phyloP scores from a whole-genome alignment of 202 grass and related monocot species.

The Cymbopogon flexuosus region DNA sequence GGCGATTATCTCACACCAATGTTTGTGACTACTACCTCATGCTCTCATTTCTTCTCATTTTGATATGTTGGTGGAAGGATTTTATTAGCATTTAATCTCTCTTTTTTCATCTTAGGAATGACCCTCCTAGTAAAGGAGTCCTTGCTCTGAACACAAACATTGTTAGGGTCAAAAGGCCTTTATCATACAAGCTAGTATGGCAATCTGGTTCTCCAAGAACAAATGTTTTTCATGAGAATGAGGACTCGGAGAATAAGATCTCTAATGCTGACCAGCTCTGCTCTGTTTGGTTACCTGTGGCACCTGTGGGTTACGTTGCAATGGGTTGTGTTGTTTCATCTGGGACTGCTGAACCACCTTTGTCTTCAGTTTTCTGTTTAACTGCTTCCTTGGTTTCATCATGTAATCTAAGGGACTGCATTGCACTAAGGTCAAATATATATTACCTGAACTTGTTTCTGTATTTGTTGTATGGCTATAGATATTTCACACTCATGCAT shows the following conservation, averaged over 20 bases:
- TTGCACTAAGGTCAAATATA: slow-evolving; percentile 54
- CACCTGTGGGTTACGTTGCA: slow-evolving; percentile 74
- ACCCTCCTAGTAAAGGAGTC: slow-evolving; percentile 81
- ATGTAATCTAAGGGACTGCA: slow-evolving; percentile 72
- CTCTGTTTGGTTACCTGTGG: slow-evolving; percentile 93
- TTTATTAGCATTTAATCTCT: slow-evolving; percentile 23
- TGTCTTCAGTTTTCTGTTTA: slow-evolving; percentile 86
- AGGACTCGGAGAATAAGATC: slow-evolving; percentile 34
- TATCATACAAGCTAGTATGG: slow-evolving; percentile 89
- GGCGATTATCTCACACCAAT: slow-evolving; percentile 87
- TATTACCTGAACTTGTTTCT: slow-evolving; percentile 26
- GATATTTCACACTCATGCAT: slow-evolving; percentile 28
- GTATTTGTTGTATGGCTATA: slow-evolving; percentile 32
- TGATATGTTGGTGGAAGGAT: slow-evolving; percentile 21
- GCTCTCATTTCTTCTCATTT: slow-evolving; percentile 25
- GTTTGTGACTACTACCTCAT: slow-evolving; percentile 48
- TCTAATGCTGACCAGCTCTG: slow-evolving; percentile 35
- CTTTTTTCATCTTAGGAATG: slow-evolving; percentile 59
- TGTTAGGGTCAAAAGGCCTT: slow-evolving; percentile 88
- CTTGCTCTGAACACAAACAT: slow-evolving; percentile 89
- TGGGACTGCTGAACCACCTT: slow-evolving; percentile 70
- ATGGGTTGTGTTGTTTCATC: slow-evolving; percentile 86
- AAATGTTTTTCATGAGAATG: slow-evolving; percentile 29
- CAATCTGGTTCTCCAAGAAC: slow-evolving; percentile 35
- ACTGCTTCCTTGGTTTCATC: slow-evolving; percentile 73